A percentile compares a stretch with the other conserved stretches of the same genome.
phyloP scores from a whole-genome alignment of 306 rosid species.

The Acacia melanoxylon region DNA sequence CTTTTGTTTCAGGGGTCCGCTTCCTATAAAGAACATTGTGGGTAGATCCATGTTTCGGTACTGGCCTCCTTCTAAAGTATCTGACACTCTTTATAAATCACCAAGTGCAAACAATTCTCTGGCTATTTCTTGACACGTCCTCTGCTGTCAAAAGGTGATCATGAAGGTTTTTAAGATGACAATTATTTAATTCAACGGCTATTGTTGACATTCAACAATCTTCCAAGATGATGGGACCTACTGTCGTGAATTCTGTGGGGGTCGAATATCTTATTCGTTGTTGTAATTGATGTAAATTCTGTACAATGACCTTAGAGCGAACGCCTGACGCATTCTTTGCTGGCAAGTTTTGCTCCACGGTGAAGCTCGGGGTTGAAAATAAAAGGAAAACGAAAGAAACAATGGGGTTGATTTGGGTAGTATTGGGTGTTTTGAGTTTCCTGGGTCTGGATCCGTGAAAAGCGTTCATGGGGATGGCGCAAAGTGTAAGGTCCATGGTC shows the following conservation, averaged over 20 bases:
- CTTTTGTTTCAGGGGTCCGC: slow-evolving; percentile 85
- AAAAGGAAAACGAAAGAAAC: not conserved
- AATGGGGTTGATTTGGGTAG: slow-evolving; percentile 22
- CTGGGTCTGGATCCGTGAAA: not conserved
- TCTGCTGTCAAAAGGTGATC: slow-evolving; percentile 3
- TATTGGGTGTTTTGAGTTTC: slow-evolving; percentile 24
- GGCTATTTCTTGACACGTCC: slow-evolving; percentile 60
- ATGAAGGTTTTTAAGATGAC: slow-evolving; percentile 22
- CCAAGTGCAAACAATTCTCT: slow-evolving; percentile 38
- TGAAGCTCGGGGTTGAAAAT: slow-evolving; percentile 8
- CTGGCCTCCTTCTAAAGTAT: slow-evolving; percentile 92
- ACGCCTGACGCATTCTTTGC: slow-evolving; percentile 1
- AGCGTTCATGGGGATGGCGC: not conserved
- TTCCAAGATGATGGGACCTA: slow-evolving; percentile 23
- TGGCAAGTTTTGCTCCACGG: slow-evolving; percentile 22
- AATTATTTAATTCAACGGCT: slow-evolving; percentile 36
- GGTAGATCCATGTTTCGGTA: slow-evolving; percentile 92
- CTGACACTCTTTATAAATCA: slow-evolving; percentile 41
- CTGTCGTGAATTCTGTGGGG: slow-evolving; percentile 20
- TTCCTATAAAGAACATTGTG: slow-evolving; percentile 80
- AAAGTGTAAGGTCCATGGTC: slow-evolving; percentile 5
- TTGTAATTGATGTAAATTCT: slow-evolving; percentile 19
- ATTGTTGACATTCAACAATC: slow-evolving; percentile 31
- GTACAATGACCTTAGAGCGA: slow-evolving; percentile 42
- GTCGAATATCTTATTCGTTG: slow-evolving; percentile 42